phyloP scores from a whole-genome alignment of 345 rosid species.

The Stellera chamaejasme region DNA sequence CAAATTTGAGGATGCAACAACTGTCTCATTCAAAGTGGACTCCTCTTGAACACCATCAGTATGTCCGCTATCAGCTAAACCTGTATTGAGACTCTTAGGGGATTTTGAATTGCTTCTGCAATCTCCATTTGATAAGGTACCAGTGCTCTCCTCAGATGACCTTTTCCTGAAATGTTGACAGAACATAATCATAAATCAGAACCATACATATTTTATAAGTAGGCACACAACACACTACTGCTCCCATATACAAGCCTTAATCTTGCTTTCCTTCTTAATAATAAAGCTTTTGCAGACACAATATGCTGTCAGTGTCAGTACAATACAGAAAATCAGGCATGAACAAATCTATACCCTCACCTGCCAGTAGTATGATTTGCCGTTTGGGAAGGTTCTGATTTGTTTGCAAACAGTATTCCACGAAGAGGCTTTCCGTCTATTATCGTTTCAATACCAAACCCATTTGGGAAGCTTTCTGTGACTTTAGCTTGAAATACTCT shows the following conservation, averaged over 20 bases:
- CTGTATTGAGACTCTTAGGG: constrained; percentile 18
- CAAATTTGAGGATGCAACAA: constrained; percentile 23
- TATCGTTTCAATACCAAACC: constrained; percentile 75
- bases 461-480: constrained; percentile 61
- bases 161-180: constrained; percentile 41
- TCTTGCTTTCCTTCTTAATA: neutral
- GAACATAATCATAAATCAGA: constrained; percentile 11
- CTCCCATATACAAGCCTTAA: neutral
- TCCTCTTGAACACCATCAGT: constrained; percentile 27
- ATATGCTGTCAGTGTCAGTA: neutral
- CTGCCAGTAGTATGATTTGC: constrained; percentile 30
- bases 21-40: constrained; percentile 20
- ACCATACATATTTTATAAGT: neutral
- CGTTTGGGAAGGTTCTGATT: constrained; percentile 28
- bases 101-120: constrained; percentile 27
- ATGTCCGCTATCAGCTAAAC: constrained; percentile 20
- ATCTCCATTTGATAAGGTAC: constrained; percentile 36
- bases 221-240: neutral
- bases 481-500: constrained; percentile 75
- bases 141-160: constrained; percentile 25
- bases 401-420: constrained; percentile 75
- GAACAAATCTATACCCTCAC: constrained; percentile 24
- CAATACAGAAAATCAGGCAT: neutral
- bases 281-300: neutral
- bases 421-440: constrained; percentile 85